Evolutionary conservation across 305 asterid genomes (phyloP), one percentile per base, ranked within the genome.

Genomic region (Plantago coronopus): DNA sequence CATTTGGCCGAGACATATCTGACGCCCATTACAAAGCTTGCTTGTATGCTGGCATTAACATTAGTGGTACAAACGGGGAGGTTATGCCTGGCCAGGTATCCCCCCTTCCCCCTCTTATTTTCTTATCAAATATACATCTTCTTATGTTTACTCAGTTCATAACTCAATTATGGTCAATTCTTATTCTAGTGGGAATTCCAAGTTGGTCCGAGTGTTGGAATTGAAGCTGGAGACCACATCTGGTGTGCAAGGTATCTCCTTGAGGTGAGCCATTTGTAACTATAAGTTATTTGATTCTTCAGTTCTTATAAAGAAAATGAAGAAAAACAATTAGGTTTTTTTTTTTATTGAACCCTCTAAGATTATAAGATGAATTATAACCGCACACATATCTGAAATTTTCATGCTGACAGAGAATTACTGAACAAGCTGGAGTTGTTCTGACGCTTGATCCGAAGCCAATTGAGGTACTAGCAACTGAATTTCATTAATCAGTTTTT

Each of bases 1-100:
- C 95, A 18, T 91, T 88, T 73, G 98, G 98, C 3, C 84, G 98
- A 17, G 98, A 91, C 69, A 88, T 91, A 78, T 88, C 96, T 0
- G 96, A 91, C 62, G 96, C 98, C 60, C 98, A 88, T 59, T 91
- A 91, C 77, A 91, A 91, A 77, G 96, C 98, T 74, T 88, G 96
- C 81, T 83, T 91, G 55, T 91, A 91, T 66, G 98, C 96, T 62
- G 98, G 98, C 60, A 88, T 91, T 64, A 91, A 91, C 22, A 88
- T 91, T 49, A 86, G 98, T 71, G 96, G 98, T 56, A 88, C 96
- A 45, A 91, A 91, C 49, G 98, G 96, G 55, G 98, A 91, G 72
- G 98, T 91, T 62, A 91, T 91, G 98, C 96, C 98, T 34, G 98
- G 95, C 59, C 98, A 91, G 95, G 98, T 91, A 65, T 22, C 59